phyloP scores from a whole-genome alignment of 768 basidiomycete species.

The Lactarius sp. region DNA sequence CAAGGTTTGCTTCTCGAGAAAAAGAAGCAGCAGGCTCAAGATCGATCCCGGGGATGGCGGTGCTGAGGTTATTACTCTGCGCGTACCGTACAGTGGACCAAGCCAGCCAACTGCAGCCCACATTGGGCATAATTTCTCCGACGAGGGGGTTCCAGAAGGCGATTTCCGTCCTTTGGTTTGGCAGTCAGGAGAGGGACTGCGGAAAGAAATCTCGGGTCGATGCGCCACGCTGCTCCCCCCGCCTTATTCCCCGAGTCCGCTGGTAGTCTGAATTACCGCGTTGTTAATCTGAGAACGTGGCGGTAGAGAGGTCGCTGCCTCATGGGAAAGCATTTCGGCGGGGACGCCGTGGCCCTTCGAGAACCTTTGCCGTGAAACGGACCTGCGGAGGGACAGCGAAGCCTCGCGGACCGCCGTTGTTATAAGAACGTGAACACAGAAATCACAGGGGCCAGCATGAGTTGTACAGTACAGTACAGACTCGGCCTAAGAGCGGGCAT shows the following conservation, averaged over 20 bases:
- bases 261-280: neutral
- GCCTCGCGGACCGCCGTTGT: neutral
- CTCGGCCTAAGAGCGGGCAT: too few relatives aligned
- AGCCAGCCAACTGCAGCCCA: neutral
- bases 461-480: neutral
- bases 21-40: constrained; percentile 4
- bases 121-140: neutral
- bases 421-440: constrained; percentile 3
- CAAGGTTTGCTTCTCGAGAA: neutral
- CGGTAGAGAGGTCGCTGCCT: neutral
- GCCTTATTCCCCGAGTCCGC: neutral
- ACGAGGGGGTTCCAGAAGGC: neutral
- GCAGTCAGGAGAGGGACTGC: neutral
- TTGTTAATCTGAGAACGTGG: neutral
- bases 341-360: neutral
- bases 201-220: neutral
- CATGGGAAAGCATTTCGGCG: neutral
- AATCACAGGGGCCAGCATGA: neutral
- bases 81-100: neutral
- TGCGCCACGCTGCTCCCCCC: neutral
- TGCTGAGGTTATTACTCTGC: constrained; percentile 9
- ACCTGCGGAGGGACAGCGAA: neutral
- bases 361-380: neutral
- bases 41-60: constrained; percentile 21
- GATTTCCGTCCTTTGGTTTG: neutral